Evolutionary conservation across 257 asterid genomes (phyloP), one percentile per base, ranked within the genome.

Genomic region (Prunella vulgaris): DNA sequence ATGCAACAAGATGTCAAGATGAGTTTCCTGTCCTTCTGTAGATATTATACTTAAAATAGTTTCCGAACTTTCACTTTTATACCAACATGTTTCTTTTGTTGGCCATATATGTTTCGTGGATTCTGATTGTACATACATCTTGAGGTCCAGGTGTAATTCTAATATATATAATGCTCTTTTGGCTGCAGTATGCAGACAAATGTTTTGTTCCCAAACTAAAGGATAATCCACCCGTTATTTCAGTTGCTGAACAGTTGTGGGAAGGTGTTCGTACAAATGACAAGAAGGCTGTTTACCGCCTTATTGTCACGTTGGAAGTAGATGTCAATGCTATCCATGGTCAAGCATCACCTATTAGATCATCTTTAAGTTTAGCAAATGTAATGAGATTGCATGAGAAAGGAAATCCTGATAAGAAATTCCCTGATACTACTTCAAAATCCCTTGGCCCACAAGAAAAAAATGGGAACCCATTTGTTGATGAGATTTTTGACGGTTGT

Each of bases 171-270:
- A 70, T 30, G 61, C 24, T 70, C 30, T 76, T 61, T 42, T 64
- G 35, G 71, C 74, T 76, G 79, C 87, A 90, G 96, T 90, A 93
- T 54, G 90, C 77, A 60, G 97, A 88, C 70, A 87, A 83, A 75
- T 89, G 89, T 71, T 90, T 83, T 74, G 78, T 90, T 68, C 82
- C 80, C 78, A 87, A 82, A 74, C 75, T 71, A 20, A 83, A 74
- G 76, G 88, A 90, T 71, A 82, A 72, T 59, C 75, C 80, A 58
- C 74, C 69, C 58, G 80, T 81, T 71, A 84, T 79, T 76, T 83
- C 96, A 48, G 92, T 83, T 72, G 85, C 90, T 52, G 86, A 90
- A 73, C 89, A 86, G 76, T 71, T 93, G 76, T 86, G 95, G 96
- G 97, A 85, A 78, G 71, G 93, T 71, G 92, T 93, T 12, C 85